Conservation (phyloP, 2,329 filamentous ascomycete species). For the Penicillium aurantiogriseum region DNA sequence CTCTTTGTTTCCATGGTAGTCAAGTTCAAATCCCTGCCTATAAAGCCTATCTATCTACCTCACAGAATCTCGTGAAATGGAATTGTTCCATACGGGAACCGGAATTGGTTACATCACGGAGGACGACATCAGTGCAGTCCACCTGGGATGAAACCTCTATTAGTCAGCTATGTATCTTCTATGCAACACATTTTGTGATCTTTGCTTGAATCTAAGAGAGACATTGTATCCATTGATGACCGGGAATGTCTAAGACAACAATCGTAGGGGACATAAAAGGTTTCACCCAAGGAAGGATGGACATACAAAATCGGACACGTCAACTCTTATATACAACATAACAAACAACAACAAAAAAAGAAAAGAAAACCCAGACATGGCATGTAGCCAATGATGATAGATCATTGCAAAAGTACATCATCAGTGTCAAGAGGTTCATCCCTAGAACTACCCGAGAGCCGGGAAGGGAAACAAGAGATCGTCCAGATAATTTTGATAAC, state of each 20-base stretch:
- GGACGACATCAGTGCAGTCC: neutral
- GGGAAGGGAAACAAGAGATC: slow-evolving; percentile 17
- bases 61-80: neutral
- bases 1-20: neutral
- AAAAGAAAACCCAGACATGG: neutral
- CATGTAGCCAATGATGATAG: slow-evolving; percentile 3
- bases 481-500: slow-evolving; percentile 12
- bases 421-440: neutral
- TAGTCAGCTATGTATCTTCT: neutral
- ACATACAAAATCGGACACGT: neutral
- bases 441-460: slow-evolving; percentile 8
- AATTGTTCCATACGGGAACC: neutral
- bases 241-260: slow-evolving; percentile 23
- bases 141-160: neutral
- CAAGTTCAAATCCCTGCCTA: neutral
- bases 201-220: neutral
- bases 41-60: no score
- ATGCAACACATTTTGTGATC: neutral
- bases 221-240: neutral
- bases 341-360: neutral
- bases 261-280: slow-evolving; percentile 6
- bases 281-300: slow-evolving; percentile 15
- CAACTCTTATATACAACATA: slow-evolving; percentile 5
- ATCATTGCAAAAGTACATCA: neutral
- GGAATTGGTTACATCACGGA: neutral